Evolutionary conservation across 1,139 yeast genomes (phyloP), one percentile per base, ranked within the genome.

Genomic region (Nakaseomyces bracarensis): DNA sequence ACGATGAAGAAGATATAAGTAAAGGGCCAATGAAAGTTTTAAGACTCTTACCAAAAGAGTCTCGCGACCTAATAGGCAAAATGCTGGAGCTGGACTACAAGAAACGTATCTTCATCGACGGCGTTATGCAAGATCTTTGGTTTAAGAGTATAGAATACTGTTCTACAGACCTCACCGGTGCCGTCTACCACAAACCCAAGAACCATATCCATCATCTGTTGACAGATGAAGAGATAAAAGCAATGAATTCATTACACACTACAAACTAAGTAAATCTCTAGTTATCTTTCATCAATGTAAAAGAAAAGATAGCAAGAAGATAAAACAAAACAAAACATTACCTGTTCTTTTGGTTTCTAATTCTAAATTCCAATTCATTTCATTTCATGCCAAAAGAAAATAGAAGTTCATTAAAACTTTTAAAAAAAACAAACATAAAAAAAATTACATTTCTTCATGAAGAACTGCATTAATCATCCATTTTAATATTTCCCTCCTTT

Each of bases 1-100:
- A 61, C 36, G 53, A 54, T 51, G 65, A 44, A 46, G 58, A 50
- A 41, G 69, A 64, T 44, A 56, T 58, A 16, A 47, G 52, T 3
- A 52, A 49, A 44, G 61, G 98, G 1, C 96, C 96, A 1, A 81
- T 86, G 69, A 71, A 96, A 51, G 66, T 91, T 46, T 69, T 89
- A 67, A 72, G 95, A 52, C 70, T 86, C 48, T 68, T 91, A 41
- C 97, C 97, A 1, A 79, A 77, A 47, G 82, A 83, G 5, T 74
- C 95, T 14, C 71, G 96, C 46, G 78, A 76, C 2, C 70, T 89
- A 29, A 76, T 91, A 23, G 75, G 75, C 20, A 69, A 72, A 41
- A 89, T 89, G 95, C 69, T 91, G 31, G 77, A 72, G 43, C 61
- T 86, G 11, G 80, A 82, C 48, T 84, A 93, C 1, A 60, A 54